Evolutionary conservation across 306 rosid species (phyloP), one percentile per base, ranked within the genome.

Genomic region (Pachyrhizus erosus): DNA sequence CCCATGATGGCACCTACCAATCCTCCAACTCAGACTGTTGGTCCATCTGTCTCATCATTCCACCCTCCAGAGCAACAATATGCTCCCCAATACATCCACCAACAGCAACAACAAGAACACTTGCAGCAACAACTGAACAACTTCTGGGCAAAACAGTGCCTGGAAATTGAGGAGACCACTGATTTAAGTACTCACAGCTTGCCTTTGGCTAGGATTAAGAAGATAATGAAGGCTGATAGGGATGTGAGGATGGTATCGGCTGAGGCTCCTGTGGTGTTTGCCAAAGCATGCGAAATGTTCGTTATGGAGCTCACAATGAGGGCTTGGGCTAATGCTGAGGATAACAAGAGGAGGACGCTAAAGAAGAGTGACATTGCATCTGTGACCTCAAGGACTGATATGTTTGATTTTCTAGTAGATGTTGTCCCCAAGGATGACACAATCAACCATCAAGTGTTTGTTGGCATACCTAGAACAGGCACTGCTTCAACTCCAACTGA

Each of bases 261-360:
- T 0, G 97, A 88, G 70, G 88, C 91, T 12, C 94, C n/a, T 0
- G 87, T 87, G 21, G 48, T 92, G 58, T 84, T 92, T 34, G 89
- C 94, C 14, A 83, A 91, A 89, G 96, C 96, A 9, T 91, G 92
- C 49, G 96, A 91, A 79, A 87, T 91, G 92, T 91, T 91, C 79
- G 88, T 89, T 61, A 86, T 84, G 45, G 96, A 91, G 87, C 75
- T 91, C 10, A 87, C 96, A 20, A 86, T 84, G 74, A 87, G 92
- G 57, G 84, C 93, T 1, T 91, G 92, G 96, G 85, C 73, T 72
- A 88, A 87, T 74, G 82, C 96, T 0, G 92, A 89, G 76, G 87
- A 88, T 77, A 89, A 88, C 92, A 87, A 77, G 61, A 82, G 92
- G 54, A 85, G 81, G 72, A 88, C 91, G 1, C 83, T 91, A 65